Evolutionary conservation across 1,284 basidiomycete genomes (phyloP).

Genomic region (Ceratobasidium sp.): DNA sequence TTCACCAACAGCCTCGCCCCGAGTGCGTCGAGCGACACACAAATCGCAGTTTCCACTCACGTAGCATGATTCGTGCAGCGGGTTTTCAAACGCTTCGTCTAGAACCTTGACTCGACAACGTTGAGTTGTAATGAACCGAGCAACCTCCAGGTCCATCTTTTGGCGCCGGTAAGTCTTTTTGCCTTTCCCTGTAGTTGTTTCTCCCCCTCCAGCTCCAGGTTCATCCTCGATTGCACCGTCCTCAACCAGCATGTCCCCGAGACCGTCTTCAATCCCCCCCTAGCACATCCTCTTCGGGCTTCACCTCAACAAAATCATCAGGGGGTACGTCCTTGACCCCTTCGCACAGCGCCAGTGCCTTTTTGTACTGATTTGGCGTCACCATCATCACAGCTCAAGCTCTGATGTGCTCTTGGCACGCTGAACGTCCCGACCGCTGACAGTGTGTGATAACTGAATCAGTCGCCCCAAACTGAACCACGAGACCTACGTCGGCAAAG

Average conservation of each 20-base stretch:
- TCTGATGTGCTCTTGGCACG: not conserved
- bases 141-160: not conserved
- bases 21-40: slow-evolving; percentile 9
- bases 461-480: not conserved
- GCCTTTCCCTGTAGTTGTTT: not conserved
- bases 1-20: not conserved
- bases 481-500: not conserved
- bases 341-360: not conserved
- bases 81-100: slow-evolving; percentile 3
- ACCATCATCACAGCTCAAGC: not conserved
- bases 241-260: not conserved
- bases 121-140: slow-evolving; percentile 9
- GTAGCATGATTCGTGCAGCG: slow-evolving; percentile 1
- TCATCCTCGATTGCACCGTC: not conserved
- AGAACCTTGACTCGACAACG: slow-evolving; percentile 3
- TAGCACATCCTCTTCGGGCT: not conserved
- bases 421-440: not conserved
- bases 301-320: not conserved
- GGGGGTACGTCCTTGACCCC: not conserved
- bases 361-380: not conserved
- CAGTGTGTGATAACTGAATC: not conserved
- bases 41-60: not conserved
- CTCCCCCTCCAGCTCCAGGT: not conserved
- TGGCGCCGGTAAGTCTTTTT: not conserved
- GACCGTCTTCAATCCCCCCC: not conserved